Percentiles rank a stretch among this genome's conserved stretches.
Evolutionary conservation across 805 yeast species (phyloP).

Genomic region (Maudiozyma serrabonitensis): DNA sequence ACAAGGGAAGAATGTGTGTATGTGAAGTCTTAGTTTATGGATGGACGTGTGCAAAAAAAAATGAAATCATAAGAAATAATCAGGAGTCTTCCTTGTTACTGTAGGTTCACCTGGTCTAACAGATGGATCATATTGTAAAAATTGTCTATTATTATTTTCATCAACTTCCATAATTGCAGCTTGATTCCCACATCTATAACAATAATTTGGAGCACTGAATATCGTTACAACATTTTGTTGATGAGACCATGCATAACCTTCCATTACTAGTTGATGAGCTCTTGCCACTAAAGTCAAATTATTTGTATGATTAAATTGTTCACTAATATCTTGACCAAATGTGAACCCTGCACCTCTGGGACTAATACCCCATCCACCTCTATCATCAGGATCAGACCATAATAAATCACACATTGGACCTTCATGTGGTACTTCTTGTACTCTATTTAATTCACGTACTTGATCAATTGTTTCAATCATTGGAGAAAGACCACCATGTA

Average conservation of each 20-base stretch:
- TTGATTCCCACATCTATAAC: conserved; percentile 96
- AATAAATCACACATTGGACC: conserved; percentile 95
- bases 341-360: conserved; percentile 99
- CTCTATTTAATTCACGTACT: conserved; percentile 80
- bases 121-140: conserved; percentile 91
- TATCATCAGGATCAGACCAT: conserved; percentile 96
- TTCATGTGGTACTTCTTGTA: conserved; percentile 95
- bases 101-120: conserved; percentile 98
- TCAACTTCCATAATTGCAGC: conserved; percentile 98
- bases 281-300: conserved; percentile 78
- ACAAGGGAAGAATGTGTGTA: too few relatives aligned
- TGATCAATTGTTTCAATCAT: conserved; percentile 90
- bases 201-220: conserved; percentile 91
- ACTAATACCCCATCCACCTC: conserved; percentile 97
- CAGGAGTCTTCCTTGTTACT: conserved; percentile 93
- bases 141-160: conserved; percentile 83
- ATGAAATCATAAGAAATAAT: conserved; percentile 64
- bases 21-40: background rate
- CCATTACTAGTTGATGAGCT: conserved; percentile 97
- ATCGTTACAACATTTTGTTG: conserved; percentile 91
- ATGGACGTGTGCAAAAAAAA: background rate
- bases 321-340: conserved; percentile 91
- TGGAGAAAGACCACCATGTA: conserved; percentile 93
- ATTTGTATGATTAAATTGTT: conserved; percentile 87
- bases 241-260: conserved; percentile 91